Conservation (phyloP, 805 yeast species). For the Sugiyamaella floridensis region DNA sequence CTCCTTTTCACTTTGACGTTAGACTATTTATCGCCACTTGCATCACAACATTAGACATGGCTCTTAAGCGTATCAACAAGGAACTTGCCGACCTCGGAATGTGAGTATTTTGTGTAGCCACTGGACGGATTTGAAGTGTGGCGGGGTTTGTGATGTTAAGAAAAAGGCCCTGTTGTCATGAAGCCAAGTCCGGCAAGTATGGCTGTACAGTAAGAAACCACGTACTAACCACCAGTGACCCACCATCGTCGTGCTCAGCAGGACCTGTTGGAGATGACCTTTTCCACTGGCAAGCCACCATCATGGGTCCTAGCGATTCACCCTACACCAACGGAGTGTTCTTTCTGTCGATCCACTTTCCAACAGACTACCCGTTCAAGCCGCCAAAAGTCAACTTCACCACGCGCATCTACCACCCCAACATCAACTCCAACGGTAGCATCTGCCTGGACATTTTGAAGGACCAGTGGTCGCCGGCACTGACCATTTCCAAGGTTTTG, state of each 20-base stretch:
- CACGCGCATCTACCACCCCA: slow-evolving; percentile 95
- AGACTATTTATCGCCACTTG: neutral
- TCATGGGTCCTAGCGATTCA: slow-evolving; percentile 97
- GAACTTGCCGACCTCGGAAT: slow-evolving; percentile 92
- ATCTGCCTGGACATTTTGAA: slow-evolving; percentile 94
- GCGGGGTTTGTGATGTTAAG: too few species aligned
- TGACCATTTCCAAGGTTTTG: slow-evolving; percentile 91
- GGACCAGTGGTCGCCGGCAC: slow-evolving; percentile 98
- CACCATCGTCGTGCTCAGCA: slow-evolving; percentile 97
- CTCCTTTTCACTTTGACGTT: neutral
- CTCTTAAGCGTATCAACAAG: slow-evolving; percentile 91
- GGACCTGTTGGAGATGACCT: slow-evolving; percentile 98
- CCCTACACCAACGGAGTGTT: slow-evolving; percentile 86
- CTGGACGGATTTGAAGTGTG: too few species aligned
- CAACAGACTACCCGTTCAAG: slow-evolving; percentile 98
- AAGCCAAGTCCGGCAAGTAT: too few species aligned
- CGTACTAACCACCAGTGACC: slow-evolving; percentile 56
- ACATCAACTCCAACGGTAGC: slow-evolving; percentile 91
- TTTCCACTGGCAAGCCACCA: slow-evolving; percentile 99
- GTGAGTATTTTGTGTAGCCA: slow-evolving; percentile 42
- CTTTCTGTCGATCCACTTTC: slow-evolving; percentile 93
- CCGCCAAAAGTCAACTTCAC: slow-evolving; percentile 93
- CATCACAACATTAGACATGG: slow-evolving; percentile 43
- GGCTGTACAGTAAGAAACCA: neutral
- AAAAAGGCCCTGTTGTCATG: too few species aligned